Conservation (phyloP, 2,329 filamentous ascomycete species). For the Pochonia chlamydosporia region DNA sequence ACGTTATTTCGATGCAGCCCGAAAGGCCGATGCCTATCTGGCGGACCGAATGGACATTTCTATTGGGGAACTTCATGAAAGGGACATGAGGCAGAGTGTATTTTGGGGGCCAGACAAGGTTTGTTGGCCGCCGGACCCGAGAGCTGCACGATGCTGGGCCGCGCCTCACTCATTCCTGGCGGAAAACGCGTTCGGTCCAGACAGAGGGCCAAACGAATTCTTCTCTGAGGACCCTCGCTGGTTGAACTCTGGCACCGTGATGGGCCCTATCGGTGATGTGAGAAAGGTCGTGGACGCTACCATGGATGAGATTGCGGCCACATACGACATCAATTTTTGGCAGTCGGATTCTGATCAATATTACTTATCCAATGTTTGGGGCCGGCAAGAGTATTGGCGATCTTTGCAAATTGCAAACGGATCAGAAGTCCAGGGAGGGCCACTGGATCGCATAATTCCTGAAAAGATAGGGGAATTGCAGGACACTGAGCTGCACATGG, state of each 20-base stretch:
- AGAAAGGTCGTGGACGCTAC: slow-evolving; percentile 19
- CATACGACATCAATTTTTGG: slow-evolving; percentile 24
- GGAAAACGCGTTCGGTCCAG: slow-evolving; percentile 27
- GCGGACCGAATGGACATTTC: slow-evolving; percentile 40
- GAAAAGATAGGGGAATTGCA: slow-evolving; percentile 13
- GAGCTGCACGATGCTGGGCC: slow-evolving; percentile 33
- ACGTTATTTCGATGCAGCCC: slow-evolving; percentile 51
- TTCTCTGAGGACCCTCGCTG: slow-evolving; percentile 29
- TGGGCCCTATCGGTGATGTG: slow-evolving; percentile 30
- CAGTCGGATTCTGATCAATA: slow-evolving; percentile 39
- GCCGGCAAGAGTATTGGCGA: slow-evolving; percentile 35
- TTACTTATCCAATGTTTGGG: slow-evolving; percentile 37
- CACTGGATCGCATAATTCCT: slow-evolving; percentile 16
- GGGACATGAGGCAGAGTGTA: slow-evolving; percentile 30
- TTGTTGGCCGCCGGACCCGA: slow-evolving; percentile 32
- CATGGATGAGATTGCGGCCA: slow-evolving; percentile 24
- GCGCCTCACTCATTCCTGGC: slow-evolving; percentile 29
- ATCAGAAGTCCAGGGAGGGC: slow-evolving; percentile 11
- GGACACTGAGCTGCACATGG: slow-evolving; percentile 28
- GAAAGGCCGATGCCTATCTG: slow-evolving; percentile 47
- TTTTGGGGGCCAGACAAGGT: slow-evolving; percentile 41
- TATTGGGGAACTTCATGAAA: slow-evolving; percentile 21
- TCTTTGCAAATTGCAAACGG: slow-evolving; percentile 19
- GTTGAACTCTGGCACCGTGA: slow-evolving; percentile 41
- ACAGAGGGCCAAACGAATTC: slow-evolving; percentile 25